Conservation (phyloP, 164 flowering plant genomes). For the Cinnamomum chago region DNA sequence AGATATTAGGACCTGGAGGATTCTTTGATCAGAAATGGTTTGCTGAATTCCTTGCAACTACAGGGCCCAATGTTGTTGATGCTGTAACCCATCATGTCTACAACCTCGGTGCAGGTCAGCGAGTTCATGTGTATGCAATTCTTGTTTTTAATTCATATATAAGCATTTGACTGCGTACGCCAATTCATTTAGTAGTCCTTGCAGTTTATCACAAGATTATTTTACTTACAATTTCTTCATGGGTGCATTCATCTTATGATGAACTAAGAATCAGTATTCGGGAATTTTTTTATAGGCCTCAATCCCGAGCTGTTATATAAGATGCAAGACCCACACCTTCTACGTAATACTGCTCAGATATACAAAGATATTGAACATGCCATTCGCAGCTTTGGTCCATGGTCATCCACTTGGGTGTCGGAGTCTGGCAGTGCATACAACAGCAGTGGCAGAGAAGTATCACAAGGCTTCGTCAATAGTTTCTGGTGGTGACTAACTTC, state of each 20-base stretch:
- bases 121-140: neutral
- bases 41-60: slow-evolving; percentile 27
- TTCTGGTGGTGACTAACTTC: slow-evolving; percentile 44
- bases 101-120: slow-evolving; percentile 63
- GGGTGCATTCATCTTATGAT: neutral
- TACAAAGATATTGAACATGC: slow-evolving; percentile 25
- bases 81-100: slow-evolving; percentile 62
- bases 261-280: too few relatives aligned
- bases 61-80: slow-evolving; percentile 47
- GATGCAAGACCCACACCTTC: slow-evolving; percentile 45
- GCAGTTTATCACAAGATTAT: neutral
- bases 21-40: slow-evolving; percentile 63
- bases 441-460: slow-evolving; percentile 53
- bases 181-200: neutral
- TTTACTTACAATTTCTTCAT: neutral
- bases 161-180: neutral
- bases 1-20: slow-evolving; percentile 56
- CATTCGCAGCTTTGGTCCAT: slow-evolving; percentile 29
- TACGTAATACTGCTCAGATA: slow-evolving; percentile 35
- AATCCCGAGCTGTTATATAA: slow-evolving; percentile 40
- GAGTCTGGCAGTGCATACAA: slow-evolving; percentile 80
- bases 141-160: neutral
- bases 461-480: slow-evolving; percentile 47
- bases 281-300: slow-evolving; percentile 29
- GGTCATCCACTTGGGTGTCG: slow-evolving; percentile 62